These are phyloP conservation scores for Pseudocercospora ulei DNA, from an alignment of 2,329 filamentous ascomycete genomes.

Conservation along the genomic window DNA sequence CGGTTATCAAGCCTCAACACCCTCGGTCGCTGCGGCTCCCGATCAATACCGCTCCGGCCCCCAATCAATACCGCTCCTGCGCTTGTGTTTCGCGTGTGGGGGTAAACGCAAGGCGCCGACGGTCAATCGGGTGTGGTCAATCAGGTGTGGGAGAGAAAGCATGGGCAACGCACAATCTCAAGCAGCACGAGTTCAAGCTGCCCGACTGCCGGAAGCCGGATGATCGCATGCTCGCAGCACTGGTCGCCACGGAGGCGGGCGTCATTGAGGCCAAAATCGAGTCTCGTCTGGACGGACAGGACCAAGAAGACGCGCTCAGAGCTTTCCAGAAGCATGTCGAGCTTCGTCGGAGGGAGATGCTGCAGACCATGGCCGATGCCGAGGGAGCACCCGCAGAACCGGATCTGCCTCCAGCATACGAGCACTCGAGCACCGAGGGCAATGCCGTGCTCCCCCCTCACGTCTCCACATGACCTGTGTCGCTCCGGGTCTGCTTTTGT, in stretches of 20 bases:
- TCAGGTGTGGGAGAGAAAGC: too few relatives aligned
- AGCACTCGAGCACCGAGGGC: too few relatives aligned
- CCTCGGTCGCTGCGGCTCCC: too few relatives aligned
- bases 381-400: neutral
- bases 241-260: constrained; percentile 22
- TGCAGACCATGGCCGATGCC: constrained; percentile 20
- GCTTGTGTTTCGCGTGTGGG: too few relatives aligned
- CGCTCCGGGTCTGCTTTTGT: too few relatives aligned
- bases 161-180: constrained; percentile 9
- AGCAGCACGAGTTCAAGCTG: constrained; percentile 23
- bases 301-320: constrained; percentile 23
- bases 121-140: too few relatives aligned
- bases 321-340: constrained; percentile 25
- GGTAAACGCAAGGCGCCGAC: too few relatives aligned
- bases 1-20: too few relatives aligned
- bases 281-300: constrained; percentile 17
- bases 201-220: constrained; percentile 22
- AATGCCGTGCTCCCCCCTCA: too few relatives aligned
- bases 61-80: too few relatives aligned
- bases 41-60: too few relatives aligned
- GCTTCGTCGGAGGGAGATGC: constrained; percentile 16
- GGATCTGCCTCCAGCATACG: constrained; percentile 7
- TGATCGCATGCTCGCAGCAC: constrained; percentile 21
- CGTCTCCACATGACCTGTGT: too few relatives aligned
- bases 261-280: constrained; percentile 27